phyloP scores from a whole-genome alignment of 2,329 filamentous ascomycete species.

The Emericellopsis atlantica region DNA sequence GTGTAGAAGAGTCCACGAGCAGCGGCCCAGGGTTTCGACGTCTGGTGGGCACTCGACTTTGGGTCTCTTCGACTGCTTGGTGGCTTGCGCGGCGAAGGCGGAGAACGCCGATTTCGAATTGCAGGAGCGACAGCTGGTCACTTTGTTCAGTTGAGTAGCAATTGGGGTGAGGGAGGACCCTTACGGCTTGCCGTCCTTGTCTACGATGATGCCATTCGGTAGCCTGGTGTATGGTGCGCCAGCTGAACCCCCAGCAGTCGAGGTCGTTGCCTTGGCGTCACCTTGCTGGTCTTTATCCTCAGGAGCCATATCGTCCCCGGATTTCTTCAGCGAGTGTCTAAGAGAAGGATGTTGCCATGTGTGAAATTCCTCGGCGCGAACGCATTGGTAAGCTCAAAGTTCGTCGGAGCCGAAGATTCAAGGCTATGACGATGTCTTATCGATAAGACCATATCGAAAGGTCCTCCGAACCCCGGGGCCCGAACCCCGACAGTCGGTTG shows the following conservation, averaged over 20 bases:
- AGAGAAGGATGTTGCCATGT: too few relatives aligned
- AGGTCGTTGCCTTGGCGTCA: neutral
- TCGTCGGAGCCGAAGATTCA: too few relatives aligned
- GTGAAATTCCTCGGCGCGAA: too few relatives aligned
- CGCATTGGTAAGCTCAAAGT: too few relatives aligned
- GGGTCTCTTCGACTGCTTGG: constrained; percentile 7
- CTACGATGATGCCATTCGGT: constrained; percentile 62
- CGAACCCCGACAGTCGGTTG: too few relatives aligned
- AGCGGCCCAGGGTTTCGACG: constrained; percentile 74
- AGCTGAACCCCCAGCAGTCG: neutral
- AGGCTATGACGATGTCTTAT: too few relatives aligned
- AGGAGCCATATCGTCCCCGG: too few relatives aligned
- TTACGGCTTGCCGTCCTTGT: constrained; percentile 76
- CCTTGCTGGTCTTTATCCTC: neutral
- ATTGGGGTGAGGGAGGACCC: constrained; percentile 15
- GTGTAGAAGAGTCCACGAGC: constrained; percentile 89
- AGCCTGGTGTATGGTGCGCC: constrained; percentile 31
- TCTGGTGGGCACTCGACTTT: constrained; percentile 74
- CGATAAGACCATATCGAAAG: too few relatives aligned
- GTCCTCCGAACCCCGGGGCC: too few relatives aligned
- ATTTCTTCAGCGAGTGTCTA: too few relatives aligned
- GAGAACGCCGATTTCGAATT: constrained; percentile 16
- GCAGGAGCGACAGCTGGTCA: constrained; percentile 17
- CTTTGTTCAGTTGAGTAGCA: neutral
- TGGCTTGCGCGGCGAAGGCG: constrained; percentile 13